Evolutionary conservation across 2,329 filamentous ascomycete genomes (phyloP).

Genomic region (Fusarium mundagurra): DNA sequence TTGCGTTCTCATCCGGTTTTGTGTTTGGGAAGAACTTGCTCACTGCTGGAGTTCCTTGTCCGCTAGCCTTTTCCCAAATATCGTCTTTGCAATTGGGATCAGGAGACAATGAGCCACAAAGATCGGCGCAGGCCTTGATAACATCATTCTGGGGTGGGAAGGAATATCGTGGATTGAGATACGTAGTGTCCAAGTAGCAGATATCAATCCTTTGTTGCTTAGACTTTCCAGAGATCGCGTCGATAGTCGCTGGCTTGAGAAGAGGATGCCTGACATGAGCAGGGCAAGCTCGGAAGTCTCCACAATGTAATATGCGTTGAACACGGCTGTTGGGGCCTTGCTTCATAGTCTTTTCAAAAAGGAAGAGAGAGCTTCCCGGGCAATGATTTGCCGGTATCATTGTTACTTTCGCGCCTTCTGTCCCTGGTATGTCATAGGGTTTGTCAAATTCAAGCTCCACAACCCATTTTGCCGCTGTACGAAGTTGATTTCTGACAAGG

Average conservation of each 20-base stretch:
- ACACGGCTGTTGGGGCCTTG: slow-evolving; percentile 67
- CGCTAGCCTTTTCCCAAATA: slow-evolving; percentile 57
- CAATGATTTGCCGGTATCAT: slow-evolving; percentile 99
- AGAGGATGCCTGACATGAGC: slow-evolving; percentile 85
- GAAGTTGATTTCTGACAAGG: slow-evolving; percentile 85
- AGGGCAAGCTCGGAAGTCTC: slow-evolving; percentile 92
- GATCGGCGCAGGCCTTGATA: slow-evolving; percentile 84
- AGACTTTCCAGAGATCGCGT: slow-evolving; percentile 74
- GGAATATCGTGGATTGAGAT: slow-evolving; percentile 93
- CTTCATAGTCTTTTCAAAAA: slow-evolving; percentile 83
- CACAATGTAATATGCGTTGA: slow-evolving; percentile 91
- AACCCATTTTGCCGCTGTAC: slow-evolving; percentile 86
- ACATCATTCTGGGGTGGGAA: slow-evolving; percentile 92
- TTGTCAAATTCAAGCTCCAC: slow-evolving; percentile 87
- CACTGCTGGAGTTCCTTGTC: slow-evolving; percentile 55
- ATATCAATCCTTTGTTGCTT: slow-evolving; percentile 90
- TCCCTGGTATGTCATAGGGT: slow-evolving; percentile 80
- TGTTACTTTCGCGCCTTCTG: slow-evolving; percentile 84
- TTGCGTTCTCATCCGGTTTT: slow-evolving; percentile 44
- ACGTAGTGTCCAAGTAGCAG: slow-evolving; percentile 97
- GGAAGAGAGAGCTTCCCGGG: slow-evolving; percentile 90
- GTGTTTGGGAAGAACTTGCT: slow-evolving; percentile 63
- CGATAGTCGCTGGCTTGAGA: slow-evolving; percentile 77
- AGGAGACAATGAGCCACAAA: slow-evolving; percentile 82
- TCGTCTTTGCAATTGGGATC: slow-evolving; percentile 63